Evolutionary conservation across 2,329 filamentous ascomycete species (phyloP).

Genomic region (Arthrobotrys iridis): DNA sequence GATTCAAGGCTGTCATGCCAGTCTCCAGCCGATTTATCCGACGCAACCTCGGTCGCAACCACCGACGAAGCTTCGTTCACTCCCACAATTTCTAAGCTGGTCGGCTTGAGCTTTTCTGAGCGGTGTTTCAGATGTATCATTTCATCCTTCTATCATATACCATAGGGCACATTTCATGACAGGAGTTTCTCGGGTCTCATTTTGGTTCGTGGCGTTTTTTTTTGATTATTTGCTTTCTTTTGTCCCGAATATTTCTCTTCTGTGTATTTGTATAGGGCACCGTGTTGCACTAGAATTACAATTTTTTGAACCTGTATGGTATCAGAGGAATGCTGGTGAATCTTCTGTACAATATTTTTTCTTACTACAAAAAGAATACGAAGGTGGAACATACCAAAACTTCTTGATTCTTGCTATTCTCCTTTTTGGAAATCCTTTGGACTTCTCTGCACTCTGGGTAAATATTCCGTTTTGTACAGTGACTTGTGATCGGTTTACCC

Average conservation of each 20-base stretch:
- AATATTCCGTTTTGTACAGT: slow-evolving; percentile 1
- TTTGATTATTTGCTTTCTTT: background rate
- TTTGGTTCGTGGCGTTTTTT: slow-evolving; percentile 20
- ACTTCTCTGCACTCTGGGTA: background rate
- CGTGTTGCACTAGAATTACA: slow-evolving; percentile 17
- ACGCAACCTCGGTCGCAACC: slow-evolving; percentile 38
- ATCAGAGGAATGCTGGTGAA: slow-evolving; percentile 53
- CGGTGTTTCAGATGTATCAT: slow-evolving; percentile 4
- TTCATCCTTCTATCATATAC: slow-evolving; percentile 29
- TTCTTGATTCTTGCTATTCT: background rate
- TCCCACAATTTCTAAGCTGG: slow-evolving; percentile 47
- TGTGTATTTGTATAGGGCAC: slow-evolving; percentile 14
- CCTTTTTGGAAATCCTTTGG: background rate
- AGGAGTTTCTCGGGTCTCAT: slow-evolving; percentile 33
- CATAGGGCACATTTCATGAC: slow-evolving; percentile 29
- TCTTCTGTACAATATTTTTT: slow-evolving; percentile 42
- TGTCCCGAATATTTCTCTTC: slow-evolving; percentile 13
- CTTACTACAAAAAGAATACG: slow-evolving; percentile 15
- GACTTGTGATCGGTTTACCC: slow-evolving; percentile 4
- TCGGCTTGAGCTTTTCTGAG: background rate
- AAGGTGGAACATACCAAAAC: slow-evolving; percentile 20
- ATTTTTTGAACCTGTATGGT: slow-evolving; percentile 3
- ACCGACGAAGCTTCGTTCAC: slow-evolving; percentile 44
- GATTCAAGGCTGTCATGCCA: slow-evolving; percentile 46
- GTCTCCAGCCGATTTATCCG: slow-evolving; percentile 36